Evolutionary conservation across 2,329 filamentous ascomycete genomes (phyloP), one percentile per base, ranked within the genome.

Genomic region (Stagonosporopsis vannaccii): DNA sequence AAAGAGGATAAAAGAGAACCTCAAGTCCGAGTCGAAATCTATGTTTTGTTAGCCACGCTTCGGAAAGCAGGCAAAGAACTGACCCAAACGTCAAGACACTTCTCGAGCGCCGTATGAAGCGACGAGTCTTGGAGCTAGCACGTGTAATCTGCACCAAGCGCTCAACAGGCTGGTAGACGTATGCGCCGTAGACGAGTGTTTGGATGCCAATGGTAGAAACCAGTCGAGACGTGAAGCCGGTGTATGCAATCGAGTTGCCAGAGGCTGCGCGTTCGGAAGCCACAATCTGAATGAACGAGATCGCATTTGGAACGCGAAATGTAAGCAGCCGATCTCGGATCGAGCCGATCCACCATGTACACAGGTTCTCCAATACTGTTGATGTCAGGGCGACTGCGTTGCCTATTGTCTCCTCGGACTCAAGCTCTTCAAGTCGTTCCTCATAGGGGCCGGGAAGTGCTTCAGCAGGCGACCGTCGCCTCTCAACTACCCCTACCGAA

Each of bases 401-500:
- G 32, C 73, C 73, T 13, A 61, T 62, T 0, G 58, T 67, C 35
- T 75, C 69, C 51, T 76, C 73, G 6, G 63, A 59, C 15, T 74
- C 70, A 8, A 75, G 59, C 47, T 63, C 51, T 19, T 70, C 65
- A n/a, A 74, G 23, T 13, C 66, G 68, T 25, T 70, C 63, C 41
- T 69, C 61, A 30, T 66, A 69, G 2, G 68, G 60, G 32, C 67
- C 68, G 5, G 71, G 66, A 22, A 73, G 64, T 7, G 59, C 62
- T 17, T 69, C 61, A 15, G 65, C 61, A 4, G 68, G 68, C 23
- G 68, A 64, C 15, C 50, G 62, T 9, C 68, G 76, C 54, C 76
- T 69, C 62, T 80, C 78, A 0, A 81, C 77, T 1, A 82, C 79
- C 19, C 80, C 80, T 9, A 82, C 78, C 0, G 80, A 75, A 19